Base-by-base conservation (phyloP, 768 basidiomycete genomes). In the Gloeopeniophorella convolvens region DNA sequence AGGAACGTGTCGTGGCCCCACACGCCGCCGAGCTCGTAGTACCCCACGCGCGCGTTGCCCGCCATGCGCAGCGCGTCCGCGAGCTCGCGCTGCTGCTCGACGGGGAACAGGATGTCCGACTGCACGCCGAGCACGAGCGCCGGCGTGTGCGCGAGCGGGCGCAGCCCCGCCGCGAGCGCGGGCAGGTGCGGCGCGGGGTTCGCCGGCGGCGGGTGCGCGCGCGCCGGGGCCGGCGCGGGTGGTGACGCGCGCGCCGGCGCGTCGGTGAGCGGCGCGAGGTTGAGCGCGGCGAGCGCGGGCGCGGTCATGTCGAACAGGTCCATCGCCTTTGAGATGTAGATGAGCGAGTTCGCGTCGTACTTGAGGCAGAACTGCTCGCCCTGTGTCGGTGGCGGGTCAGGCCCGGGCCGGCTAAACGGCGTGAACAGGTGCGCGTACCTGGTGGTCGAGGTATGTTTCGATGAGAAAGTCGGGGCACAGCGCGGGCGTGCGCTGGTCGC, bases 1-100 rank as follows among this genome's bases (percentile, higher is more conserved):
- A 98, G 71, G 71, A 97, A 97, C 18, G 93, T 97, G 68, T 99
- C 95, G 62, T 99, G 95, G 1, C 96, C 96, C 94, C 93, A 98
- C n/a, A 98, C 94, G 8, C 95, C 94, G 23, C 95, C 95, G 2
- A 98, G 77, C 68, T 98, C 96, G 64, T 95, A 99, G 67, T 97
- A 98, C 52, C 89, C 86, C 23, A 99, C 96, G 50, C 76, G 71
- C 13, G 80, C 68, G 65, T 97, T 98, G 0, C 96, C 96, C 1
- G 85, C 82, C 78, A 91, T 79, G 53, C 90, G 79, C 55, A 99
- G 68, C 20, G 94, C 95, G 65, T 96, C 92, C 5, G 84, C 92
- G 7, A 95, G 72, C 68, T 99, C 96, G 32, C 95, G 74, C 64
- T 98, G 96, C 68, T 99, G 96, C 61, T 98, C 95, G 8, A 96